A percentile compares a stretch with the other conserved stretches of the same genome.
phyloP scores from a whole-genome alignment of 139 green algal genomes.

The Haematococcus lacustris region DNA sequence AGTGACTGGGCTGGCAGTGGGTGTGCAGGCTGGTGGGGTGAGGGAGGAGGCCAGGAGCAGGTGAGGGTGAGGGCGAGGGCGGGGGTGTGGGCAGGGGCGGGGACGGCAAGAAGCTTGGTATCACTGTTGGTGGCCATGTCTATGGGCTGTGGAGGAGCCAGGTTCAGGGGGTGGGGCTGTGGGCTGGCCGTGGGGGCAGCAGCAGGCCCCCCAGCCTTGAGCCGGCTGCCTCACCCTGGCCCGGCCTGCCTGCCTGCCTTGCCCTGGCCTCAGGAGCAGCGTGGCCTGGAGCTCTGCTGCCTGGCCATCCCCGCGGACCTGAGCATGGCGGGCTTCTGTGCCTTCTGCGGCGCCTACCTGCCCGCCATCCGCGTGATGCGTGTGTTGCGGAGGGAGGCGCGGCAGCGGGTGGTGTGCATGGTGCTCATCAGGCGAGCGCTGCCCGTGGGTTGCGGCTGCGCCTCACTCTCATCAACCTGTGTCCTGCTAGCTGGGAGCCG shows the following conservation, averaged over 20 bases:
- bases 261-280: background rate
- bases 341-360: constrained; percentile 40
- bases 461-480: too few relatives aligned
- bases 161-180: background rate
- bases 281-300: constrained; percentile 55
- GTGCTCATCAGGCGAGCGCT: constrained; percentile 83
- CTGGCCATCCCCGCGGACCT: constrained; percentile 83
- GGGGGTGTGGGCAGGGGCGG: background rate
- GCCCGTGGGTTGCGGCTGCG: too few relatives aligned
- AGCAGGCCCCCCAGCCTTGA: background rate
- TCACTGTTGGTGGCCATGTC: background rate
- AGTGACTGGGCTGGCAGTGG: too few relatives aligned
- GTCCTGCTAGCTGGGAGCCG: too few relatives aligned
- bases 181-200: background rate
- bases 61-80: too few relatives aligned
- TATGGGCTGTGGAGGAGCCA: background rate
- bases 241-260: background rate
- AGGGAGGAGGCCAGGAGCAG: background rate
- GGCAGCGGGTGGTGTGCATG: constrained; percentile 60
- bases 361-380: constrained; percentile 51
- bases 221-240: background rate
- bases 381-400: constrained; percentile 65
- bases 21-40: too few relatives aligned
- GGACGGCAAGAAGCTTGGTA: background rate
- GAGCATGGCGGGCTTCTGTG: constrained; percentile 82